Conservation (phyloP, 192 early-diverging fungal genomes). For the Lunasporangiospora selenospora region DNA sequence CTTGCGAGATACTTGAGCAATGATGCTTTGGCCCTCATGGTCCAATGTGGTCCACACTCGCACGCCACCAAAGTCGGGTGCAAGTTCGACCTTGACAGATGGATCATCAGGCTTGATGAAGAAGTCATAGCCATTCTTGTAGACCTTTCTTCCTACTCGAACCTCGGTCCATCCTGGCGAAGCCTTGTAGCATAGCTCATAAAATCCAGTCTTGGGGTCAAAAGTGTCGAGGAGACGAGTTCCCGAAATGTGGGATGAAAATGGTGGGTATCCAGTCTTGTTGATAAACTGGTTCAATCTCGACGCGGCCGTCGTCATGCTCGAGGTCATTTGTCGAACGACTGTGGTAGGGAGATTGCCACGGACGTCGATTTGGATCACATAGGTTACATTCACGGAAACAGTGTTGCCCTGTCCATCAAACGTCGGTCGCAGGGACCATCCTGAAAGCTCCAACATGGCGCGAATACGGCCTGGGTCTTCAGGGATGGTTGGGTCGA, state of each 20-base stretch:
- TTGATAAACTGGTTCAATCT: slow-evolving; percentile 53
- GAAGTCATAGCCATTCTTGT: slow-evolving; percentile 54
- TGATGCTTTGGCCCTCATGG: slow-evolving; percentile 43
- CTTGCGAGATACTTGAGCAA: slow-evolving; percentile 45
- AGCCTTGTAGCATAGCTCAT: slow-evolving; percentile 52
- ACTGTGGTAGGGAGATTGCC: slow-evolving; percentile 50
- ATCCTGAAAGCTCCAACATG: slow-evolving; percentile 55
- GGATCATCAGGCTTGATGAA: slow-evolving; percentile 48
- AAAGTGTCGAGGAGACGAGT: slow-evolving; percentile 52
- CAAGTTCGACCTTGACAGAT: slow-evolving; percentile 36
- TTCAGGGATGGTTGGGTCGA: slow-evolving; percentile 53
- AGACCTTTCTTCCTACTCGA: slow-evolving; percentile 48
- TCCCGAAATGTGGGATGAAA: slow-evolving; percentile 55
- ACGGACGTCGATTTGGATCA: slow-evolving; percentile 58
- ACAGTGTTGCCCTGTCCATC: slow-evolving; percentile 49
- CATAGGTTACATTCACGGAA: slow-evolving; percentile 50
- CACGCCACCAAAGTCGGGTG: slow-evolving; percentile 46
- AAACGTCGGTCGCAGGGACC: slow-evolving; percentile 55
- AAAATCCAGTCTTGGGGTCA: slow-evolving; percentile 36
- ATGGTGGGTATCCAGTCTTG: slow-evolving; percentile 61
- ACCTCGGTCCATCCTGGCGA: slow-evolving; percentile 55
- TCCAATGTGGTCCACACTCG: slow-evolving; percentile 45
- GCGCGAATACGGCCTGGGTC: slow-evolving; percentile 52
- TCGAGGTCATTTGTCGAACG: slow-evolving; percentile 50
- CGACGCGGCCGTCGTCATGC: slow-evolving; percentile 52